Percentiles rank a stretch among this genome's conserved stretches.
These are phyloP conservation scores for Piloderma croceum DNA, from an alignment of 768 basidiomycete species.

Conservation along the genomic window DNA sequence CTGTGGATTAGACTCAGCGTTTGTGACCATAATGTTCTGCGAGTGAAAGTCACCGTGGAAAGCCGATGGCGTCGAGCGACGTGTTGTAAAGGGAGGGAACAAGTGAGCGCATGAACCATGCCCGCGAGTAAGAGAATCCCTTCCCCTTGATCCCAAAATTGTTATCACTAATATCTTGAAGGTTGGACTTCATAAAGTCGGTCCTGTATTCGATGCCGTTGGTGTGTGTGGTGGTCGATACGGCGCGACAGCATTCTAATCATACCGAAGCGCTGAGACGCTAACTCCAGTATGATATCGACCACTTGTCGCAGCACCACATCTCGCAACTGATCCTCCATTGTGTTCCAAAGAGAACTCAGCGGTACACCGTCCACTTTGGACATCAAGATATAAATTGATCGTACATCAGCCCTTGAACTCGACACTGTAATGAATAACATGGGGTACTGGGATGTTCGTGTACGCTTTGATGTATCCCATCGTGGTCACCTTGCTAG, in stretches of 20 bases:
- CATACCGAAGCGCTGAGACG: conserved; percentile 5
- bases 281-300: conserved; percentile 7
- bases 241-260: conserved; percentile 3
- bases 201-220: conserved; percentile 6
- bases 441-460: conserved; percentile 7
- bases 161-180: conserved; percentile 5
- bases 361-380: conserved; percentile 8
- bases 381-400: too few species aligned
- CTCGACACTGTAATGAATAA: conserved; percentile 3
- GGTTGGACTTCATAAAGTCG: conserved; percentile 1
- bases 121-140: conserved; percentile 4
- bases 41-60: too few species aligned
- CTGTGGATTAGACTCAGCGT: too few species aligned
- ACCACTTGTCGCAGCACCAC: conserved; percentile 6
- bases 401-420: conserved; percentile 1
- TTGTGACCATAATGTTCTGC: too few species aligned
- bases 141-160: conserved; percentile 6
- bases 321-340: conserved; percentile 4
- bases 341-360: conserved; percentile 6
- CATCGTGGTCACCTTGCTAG: conserved; percentile 8
- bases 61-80: too few species aligned
- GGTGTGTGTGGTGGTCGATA: conserved; percentile 3
- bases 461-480: conserved; percentile 5
- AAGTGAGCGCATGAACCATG: conserved; percentile 9
- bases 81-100: too few species aligned